Conservation (phyloP, 768 basidiomycete genomes). For the Hericium alpestre region DNA sequence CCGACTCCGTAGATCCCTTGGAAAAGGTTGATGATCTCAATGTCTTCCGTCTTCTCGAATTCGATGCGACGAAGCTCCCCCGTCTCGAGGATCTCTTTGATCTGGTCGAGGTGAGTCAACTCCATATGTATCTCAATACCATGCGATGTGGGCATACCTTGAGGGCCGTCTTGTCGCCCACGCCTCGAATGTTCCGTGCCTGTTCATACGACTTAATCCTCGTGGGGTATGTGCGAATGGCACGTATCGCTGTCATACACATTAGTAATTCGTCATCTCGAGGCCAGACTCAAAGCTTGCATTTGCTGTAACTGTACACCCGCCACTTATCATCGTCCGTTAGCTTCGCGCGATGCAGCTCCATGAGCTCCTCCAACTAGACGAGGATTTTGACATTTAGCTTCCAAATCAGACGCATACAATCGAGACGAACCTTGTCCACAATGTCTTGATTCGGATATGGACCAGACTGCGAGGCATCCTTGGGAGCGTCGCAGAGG, state of each 20-base stretch:
- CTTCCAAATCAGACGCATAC: not conserved
- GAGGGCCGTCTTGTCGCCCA: slow-evolving; percentile 65
- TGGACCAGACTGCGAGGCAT: slow-evolving; percentile 18
- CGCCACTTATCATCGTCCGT: slow-evolving; percentile 60
- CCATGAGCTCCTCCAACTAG: slow-evolving; percentile 58
- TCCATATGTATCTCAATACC: not conserved
- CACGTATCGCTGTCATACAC: slow-evolving; percentile 40
- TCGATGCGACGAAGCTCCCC: slow-evolving; percentile 59
- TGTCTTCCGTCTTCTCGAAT: slow-evolving; percentile 58
- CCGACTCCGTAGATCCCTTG: slow-evolving; percentile 84
- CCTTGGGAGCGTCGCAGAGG: slow-evolving; percentile 43
- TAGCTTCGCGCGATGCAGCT: slow-evolving; percentile 51
- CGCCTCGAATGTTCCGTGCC: slow-evolving; percentile 46
- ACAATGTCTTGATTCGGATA: slow-evolving; percentile 66
- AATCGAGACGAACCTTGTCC: slow-evolving; percentile 40
- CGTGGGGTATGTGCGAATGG: slow-evolving; percentile 42
- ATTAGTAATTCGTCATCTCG: not conserved
- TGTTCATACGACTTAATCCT: slow-evolving; percentile 50
- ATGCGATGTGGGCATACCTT: slow-evolving; percentile 35
- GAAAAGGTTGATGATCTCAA: slow-evolving; percentile 46
- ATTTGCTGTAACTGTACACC: slow-evolving; percentile 53
- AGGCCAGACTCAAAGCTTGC: slow-evolving; percentile 26
- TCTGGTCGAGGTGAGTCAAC: slow-evolving; percentile 30
- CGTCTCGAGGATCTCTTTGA: slow-evolving; percentile 71
- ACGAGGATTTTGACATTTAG: not conserved